Evolutionary conservation across 2,329 filamentous ascomycete genomes (phyloP), one percentile per base, ranked within the genome.

Genomic region (Monosporascus sp.): DNA sequence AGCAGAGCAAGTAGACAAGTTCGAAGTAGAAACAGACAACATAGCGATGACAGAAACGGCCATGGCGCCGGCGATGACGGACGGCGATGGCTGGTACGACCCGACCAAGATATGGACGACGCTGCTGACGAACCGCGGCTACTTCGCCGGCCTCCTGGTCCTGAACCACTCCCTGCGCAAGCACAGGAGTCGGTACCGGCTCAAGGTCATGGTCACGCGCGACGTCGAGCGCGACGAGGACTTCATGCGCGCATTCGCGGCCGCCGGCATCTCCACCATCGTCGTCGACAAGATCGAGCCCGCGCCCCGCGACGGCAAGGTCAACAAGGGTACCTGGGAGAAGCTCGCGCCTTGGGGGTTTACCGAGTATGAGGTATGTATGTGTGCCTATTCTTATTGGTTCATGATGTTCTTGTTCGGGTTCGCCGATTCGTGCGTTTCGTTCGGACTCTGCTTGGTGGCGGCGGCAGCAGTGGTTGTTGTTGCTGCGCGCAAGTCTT

Each of bases 271-370:
- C 45, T 60, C 63, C 39, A 68, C 65, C 47, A 69, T 70, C 35
- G 62, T 68, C 53, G 65, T 70, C 50, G 63, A 68, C 54, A 62
- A 65, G 58, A 69, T 69, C 55, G 66, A 68, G 59, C 67, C 67
- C 7, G 59, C 62, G 17, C 64, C 64, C 36, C 62, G 65, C 41
- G 65, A 70, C 47, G 66, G 66, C 54, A 67, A 67, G 57, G 55
- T 68, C 47, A 67, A 65, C 48, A 64, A 64, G 54, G 67, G 66
- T 7, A 68, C 65, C 25, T 70, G 67, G 67, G 66, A 69, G 61
- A 70, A 70, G 63, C 61, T 69, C 37, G 67, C 67, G 9, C 66
- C 67, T 7, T 65, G 64, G 60, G 58, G 61, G 3, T 67, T 68
- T 51, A 65, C 61, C 25, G 62, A 67, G 52, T 67, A 66, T 49